Conservation (phyloP, 1,284 basidiomycete genomes). For the Trichosporon sp. region DNA sequence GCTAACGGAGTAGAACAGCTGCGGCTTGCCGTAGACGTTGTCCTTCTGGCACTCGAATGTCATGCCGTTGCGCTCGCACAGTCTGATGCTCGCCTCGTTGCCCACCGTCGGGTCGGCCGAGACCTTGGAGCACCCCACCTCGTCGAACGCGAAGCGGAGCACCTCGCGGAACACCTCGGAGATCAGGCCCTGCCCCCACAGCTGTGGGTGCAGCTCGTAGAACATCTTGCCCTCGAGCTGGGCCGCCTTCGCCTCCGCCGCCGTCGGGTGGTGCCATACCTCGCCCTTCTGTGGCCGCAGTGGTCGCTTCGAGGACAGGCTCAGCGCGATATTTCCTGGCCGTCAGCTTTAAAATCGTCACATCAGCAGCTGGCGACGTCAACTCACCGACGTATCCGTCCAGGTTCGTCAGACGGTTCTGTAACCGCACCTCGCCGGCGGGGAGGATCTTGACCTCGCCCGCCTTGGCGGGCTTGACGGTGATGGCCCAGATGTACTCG, state of each 20-base stretch:
- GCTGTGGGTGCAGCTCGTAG: constrained; percentile 47
- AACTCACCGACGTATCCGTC: constrained; percentile 43
- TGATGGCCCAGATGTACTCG: constrained; percentile 45
- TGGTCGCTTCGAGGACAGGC: constrained; percentile 14
- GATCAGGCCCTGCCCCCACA: constrained; percentile 45
- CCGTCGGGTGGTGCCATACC: constrained; percentile 29
- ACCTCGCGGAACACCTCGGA: constrained; percentile 46
- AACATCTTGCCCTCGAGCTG: constrained; percentile 36
- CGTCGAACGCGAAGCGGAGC: constrained; percentile 44
- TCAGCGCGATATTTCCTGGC: constrained; percentile 42
- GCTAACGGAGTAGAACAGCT: constrained; percentile 40
- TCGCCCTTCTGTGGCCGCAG: constrained; percentile 11
- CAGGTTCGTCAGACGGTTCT: constrained; percentile 30
- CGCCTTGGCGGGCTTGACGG: constrained; percentile 24
- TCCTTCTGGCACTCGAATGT: constrained; percentile 25
- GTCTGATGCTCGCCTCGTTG: constrained; percentile 40
- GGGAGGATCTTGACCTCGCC: constrained; percentile 22
- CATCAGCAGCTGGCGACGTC: not conserved
- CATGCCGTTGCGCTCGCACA: constrained; percentile 37
- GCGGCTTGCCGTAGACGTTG: constrained; percentile 31
- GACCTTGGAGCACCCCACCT: constrained; percentile 34
- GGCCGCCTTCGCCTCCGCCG: constrained; percentile 17
- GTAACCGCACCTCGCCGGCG: constrained; percentile 22
- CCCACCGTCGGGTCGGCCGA: constrained; percentile 34
- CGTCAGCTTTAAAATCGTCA: not conserved